Conservation (phyloP, 1,284 basidiomycete species). For the Ceratobasidium theobromae region DNA sequence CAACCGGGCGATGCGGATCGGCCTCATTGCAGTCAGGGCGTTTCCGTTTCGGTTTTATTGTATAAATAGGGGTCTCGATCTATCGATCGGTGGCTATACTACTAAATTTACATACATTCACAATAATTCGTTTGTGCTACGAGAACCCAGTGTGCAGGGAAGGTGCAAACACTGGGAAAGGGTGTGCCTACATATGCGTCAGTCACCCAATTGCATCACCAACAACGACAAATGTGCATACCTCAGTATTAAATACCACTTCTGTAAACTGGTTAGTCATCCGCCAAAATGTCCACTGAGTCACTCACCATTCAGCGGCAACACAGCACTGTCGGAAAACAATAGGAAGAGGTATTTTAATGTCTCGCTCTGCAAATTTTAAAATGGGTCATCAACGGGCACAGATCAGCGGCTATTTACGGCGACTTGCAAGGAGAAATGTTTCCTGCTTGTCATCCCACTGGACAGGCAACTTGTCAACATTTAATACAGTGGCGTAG, state of each 20-base stretch:
- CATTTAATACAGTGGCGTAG: slow-evolving; percentile 82
- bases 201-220: neutral
- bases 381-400: neutral
- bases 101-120: neutral
- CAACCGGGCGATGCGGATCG: neutral
- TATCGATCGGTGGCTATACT: slow-evolving; percentile 28
- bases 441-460: slow-evolving; percentile 93
- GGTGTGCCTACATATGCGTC: slow-evolving; percentile 55
- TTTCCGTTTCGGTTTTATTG: neutral
- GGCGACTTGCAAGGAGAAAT: slow-evolving; percentile 70
- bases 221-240: slow-evolving; percentile 43
- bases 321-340: slow-evolving; percentile 72
- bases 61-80: slow-evolving; percentile 22
- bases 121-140: neutral
- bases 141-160: slow-evolving; percentile 55
- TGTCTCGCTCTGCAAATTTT: slow-evolving; percentile 69
- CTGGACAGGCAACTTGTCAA: slow-evolving; percentile 68
- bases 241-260: slow-evolving; percentile 92
- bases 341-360: slow-evolving; percentile 91
- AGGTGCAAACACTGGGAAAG: slow-evolving; percentile 63
- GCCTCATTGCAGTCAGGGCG: slow-evolving; percentile 5
- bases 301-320: slow-evolving; percentile 76
- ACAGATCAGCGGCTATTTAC: neutral
- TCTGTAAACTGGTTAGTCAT: slow-evolving; percentile 50
- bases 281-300: neutral